These are phyloP conservation scores for Volvariella surrecta DNA, from an alignment of 1,284 basidiomycete genomes.

Conservation along the genomic window DNA sequence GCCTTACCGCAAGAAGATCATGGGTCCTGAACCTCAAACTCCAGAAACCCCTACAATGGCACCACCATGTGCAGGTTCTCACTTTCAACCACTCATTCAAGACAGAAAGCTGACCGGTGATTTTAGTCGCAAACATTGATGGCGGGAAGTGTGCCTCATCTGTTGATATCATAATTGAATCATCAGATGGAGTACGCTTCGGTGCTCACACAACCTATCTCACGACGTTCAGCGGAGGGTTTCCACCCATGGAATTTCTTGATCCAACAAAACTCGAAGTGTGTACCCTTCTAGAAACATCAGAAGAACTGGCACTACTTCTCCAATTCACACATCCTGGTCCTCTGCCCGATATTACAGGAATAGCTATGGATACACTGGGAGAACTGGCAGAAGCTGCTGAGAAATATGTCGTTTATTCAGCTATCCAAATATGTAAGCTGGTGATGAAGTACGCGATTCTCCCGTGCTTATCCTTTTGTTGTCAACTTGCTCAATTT, in stretches of 20 bases:
- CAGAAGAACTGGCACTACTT: constrained; percentile 9
- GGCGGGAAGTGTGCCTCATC: constrained; percentile 11
- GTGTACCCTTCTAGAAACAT: constrained; percentile 9
- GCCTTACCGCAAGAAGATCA: no score
- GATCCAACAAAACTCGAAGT: constrained; percentile 4
- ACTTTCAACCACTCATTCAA: neutral
- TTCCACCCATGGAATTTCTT: constrained; percentile 10
- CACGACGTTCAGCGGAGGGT: constrained; percentile 16
- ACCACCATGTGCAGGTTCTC: no score
- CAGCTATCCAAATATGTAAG: constrained; percentile 8
- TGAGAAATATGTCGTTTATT: constrained; percentile 14
- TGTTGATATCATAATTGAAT: constrained; percentile 16
- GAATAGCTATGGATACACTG: constrained; percentile 5
- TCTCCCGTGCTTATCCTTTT: neutral
- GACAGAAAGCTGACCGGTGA: no score
- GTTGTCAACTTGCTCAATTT: neutral
- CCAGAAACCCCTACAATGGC: no score
- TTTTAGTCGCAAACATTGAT: no score
- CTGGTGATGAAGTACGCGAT: constrained; percentile 9
- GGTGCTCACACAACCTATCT: constrained; percentile 18
- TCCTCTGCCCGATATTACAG: constrained; percentile 8
- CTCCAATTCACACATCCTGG: constrained; percentile 12
- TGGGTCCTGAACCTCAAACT: no score
- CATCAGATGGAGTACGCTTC: constrained; percentile 15
- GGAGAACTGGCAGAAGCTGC: constrained; percentile 12